Base-by-base conservation (phyloP, 352 stramenopile species). In the Globisporangium canariense region DNA sequence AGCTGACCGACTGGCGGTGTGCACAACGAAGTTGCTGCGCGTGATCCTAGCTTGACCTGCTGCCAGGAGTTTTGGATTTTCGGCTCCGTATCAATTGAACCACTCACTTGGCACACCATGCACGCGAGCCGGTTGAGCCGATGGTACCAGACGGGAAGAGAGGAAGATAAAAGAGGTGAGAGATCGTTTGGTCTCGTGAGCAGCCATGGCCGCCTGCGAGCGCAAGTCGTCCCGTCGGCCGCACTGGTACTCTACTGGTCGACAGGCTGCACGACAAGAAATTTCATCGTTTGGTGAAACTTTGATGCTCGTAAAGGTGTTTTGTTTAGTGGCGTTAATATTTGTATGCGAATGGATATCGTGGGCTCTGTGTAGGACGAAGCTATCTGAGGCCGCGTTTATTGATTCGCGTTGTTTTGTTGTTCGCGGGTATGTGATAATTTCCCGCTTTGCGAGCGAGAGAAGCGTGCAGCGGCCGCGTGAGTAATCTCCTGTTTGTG, bases 401-500 rank as follows among this genome's bases (percentile, higher is more conserved):
- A 41, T 41, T 14, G 36, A 14, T 14, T 28, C 38, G 10, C 38
- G 16, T 4, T 20, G 22, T 11, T 30, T 45, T 45, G 52, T 58
- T 58, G 52, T 45, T 32, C 14, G 18, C 8, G 13, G 13, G 3
- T 3, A n/a, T 16, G 32, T 16, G 10, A 41, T 41, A 2, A 56
- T 41, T 25, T 36, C 41, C 34, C 9, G 7, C 22, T 45, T 36
- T 8, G 14, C 51, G 28, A 20, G 52, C 18, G 18, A 58, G 32
- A 58, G 30, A 58, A 28, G 5, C 52, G 32, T n/a, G n/a, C 52
- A 58, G 20, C 6, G 38, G 32, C 52, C 32, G 14, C 20, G 52
- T 58, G 52, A 45, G 52, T 58, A 58, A 58, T 32, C 43, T 22
- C 7, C 16, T 49, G 6, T 49, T 22, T 49, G 18, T 49, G 43